Base-by-base conservation (phyloP, 306 rosid species). In the Bauhinia variegata region DNA sequence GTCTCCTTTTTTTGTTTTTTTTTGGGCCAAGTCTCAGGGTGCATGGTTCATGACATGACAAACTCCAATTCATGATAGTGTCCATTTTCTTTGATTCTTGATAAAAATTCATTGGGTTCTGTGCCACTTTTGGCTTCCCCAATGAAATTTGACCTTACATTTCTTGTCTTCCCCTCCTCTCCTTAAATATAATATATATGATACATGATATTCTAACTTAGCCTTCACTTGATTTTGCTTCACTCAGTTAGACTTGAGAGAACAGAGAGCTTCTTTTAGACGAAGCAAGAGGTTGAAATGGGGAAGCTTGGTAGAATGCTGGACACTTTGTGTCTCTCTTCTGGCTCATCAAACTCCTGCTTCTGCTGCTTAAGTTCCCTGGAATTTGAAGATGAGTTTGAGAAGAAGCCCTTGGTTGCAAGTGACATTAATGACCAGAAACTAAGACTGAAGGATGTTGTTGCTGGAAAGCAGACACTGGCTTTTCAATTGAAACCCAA, bases 401-500 rank as follows among this genome's bases (percentile, higher is more conserved):
- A 93, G 81, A 68, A 33, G 15, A 75, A 56, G 33, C 75, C 95
- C 14, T 78, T 90, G 73, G 60, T 90, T 2, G 42, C 73, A 33
- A 57, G 78, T 65, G 83, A 73, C 39, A 73, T n/a, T 52, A 76
- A 72, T 52, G 78, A 75, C 33, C 80, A 80, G 65, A 55, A 68
- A 58, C 82, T 74, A 12, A 89, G 85, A 63, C 73, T 89, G 74
- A 90, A 86, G 78, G 96, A 93, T 72, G 90, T 83, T 11, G 97
- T 90, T 31, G 56, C 73, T 53, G 97, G 86, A 48, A 86, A 83
- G 7, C 96, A 89, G 60, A 93, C 98, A 52, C 50, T 93, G 84
- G 96, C 97, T 41, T 93, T 86, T 74, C 97, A 90, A 71, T 72
- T 89, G 76, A 89, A 88, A 82, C 99, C 96, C 11, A 86, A 88